A percentile compares a stretch with the other conserved stretches of the same genome.
These are phyloP conservation scores for Bathelium albidoporum DNA, from an alignment of 495 filamentous ascomycete genomes.

Conservation along the genomic window DNA sequence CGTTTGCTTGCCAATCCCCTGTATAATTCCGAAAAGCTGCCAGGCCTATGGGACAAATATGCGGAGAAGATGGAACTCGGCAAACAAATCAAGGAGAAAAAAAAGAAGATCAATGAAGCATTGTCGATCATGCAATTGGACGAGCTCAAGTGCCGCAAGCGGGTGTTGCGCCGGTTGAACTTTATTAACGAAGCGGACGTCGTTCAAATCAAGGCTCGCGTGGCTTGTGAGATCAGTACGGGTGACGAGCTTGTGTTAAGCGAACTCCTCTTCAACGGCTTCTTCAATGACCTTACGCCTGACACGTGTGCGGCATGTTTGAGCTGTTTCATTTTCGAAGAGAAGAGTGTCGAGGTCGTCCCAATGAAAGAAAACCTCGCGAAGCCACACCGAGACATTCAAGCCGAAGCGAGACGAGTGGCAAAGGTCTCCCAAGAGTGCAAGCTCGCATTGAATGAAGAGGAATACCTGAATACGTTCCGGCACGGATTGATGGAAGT, in stretches of 20 bases:
- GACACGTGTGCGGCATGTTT: constrained; percentile 76
- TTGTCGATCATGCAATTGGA: constrained; percentile 83
- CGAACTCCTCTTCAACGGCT: constrained; percentile 90
- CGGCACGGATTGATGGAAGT: constrained; percentile 95
- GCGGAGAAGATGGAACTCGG: constrained; percentile 63
- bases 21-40: constrained; percentile 74
- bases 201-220: constrained; percentile 87
- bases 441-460: constrained; percentile 81
- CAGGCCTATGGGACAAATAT: constrained; percentile 75
- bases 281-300: constrained; percentile 90
- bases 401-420: constrained; percentile 70
- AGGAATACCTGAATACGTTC: constrained; percentile 79
- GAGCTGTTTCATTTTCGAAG: constrained; percentile 93
- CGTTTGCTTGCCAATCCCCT: constrained; percentile 77
- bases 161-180: constrained; percentile 87
- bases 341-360: constrained; percentile 67
- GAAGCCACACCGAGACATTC: constrained; percentile 77
- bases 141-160: constrained; percentile 89
- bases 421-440: constrained; percentile 90
- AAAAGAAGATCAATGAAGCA: constrained; percentile 75
- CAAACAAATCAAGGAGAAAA: constrained; percentile 70
- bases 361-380: constrained; percentile 67
- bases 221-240: constrained; percentile 94
- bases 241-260: constrained; percentile 83
- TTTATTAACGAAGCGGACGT: constrained; percentile 94